Percentiles rank a stretch among this genome's conserved stretches.
These are phyloP conservation scores for Trametes polyzona DNA, from an alignment of 1,284 basidiomycete genomes.

Conservation along the genomic window DNA sequence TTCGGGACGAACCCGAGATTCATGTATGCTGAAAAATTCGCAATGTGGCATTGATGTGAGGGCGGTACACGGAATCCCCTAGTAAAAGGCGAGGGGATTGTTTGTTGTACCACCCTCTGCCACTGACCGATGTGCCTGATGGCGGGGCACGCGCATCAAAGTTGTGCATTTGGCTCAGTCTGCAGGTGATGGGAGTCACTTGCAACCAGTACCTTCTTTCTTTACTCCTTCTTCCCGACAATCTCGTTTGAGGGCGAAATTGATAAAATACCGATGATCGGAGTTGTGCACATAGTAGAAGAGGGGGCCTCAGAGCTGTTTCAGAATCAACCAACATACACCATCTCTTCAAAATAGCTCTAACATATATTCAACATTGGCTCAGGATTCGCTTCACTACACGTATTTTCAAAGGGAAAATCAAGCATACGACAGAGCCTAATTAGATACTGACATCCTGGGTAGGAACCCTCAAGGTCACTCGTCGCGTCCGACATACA, in stretches of 20 bases:
- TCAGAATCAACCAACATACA: no score
- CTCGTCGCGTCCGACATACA: background rate
- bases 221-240: no score
- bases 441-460: background rate
- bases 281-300: no score
- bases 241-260: no score
- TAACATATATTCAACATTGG: no score
- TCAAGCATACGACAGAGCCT: no score
- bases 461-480: no score
- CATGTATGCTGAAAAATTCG: conserved; percentile 54
- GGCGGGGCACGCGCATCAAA: background rate
- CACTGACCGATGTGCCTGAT: conserved; percentile 29
- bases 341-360: no score
- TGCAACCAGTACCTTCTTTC: background rate
- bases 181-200: conserved; percentile 33
- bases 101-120: conserved; percentile 56
- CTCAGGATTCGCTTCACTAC: no score
- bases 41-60: conserved; percentile 46
- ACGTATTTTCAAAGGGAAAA: no score
- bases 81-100: conserved; percentile 73
- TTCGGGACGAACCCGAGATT: conserved; percentile 30
- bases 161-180: conserved; percentile 38
- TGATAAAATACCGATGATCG: no score
- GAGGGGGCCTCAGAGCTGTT: no score
- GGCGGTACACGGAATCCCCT: conserved; percentile 63